These are phyloP conservation scores for Zasmidium citrigriseum DNA, from an alignment of 2,329 filamentous ascomycete species.

Conservation along the genomic window DNA sequence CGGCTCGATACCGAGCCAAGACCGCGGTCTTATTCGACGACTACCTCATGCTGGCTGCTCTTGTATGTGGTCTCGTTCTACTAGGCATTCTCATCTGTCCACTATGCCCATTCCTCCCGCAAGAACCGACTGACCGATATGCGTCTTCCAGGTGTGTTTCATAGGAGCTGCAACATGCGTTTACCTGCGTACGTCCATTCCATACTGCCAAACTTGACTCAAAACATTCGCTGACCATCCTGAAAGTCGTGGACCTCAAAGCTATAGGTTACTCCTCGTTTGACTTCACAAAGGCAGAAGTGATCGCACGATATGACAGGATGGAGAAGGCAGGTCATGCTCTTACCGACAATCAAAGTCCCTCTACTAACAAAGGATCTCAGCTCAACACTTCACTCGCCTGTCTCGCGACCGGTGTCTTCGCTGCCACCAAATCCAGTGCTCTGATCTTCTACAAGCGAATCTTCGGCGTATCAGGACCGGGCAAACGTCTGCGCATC, in stretches of 20 bases:
- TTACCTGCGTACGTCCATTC: neutral
- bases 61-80: neutral
- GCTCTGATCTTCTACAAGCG: constrained; percentile 2
- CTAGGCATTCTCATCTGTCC: too few relatives aligned
- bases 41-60: constrained; percentile 2
- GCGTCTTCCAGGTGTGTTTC: neutral
- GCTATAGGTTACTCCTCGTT: neutral
- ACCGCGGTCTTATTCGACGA: neutral
- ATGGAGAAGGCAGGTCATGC: too few relatives aligned
- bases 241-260: neutral
- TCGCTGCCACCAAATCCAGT: constrained; percentile 1
- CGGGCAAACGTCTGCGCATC: neutral
- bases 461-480: neutral
- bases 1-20: neutral
- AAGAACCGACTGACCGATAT: neutral
- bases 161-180: neutral
- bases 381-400: too few relatives aligned
- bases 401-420: neutral
- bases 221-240: too few relatives aligned
- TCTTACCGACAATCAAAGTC: too few relatives aligned
- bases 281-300: neutral
- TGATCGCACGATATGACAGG: neutral
- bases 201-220: too few relatives aligned
- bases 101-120: too few relatives aligned
- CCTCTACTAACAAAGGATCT: too few relatives aligned